Conservation (phyloP, 371 early-diverging fungal genomes). For the Astathelohania contejeani region DNA sequence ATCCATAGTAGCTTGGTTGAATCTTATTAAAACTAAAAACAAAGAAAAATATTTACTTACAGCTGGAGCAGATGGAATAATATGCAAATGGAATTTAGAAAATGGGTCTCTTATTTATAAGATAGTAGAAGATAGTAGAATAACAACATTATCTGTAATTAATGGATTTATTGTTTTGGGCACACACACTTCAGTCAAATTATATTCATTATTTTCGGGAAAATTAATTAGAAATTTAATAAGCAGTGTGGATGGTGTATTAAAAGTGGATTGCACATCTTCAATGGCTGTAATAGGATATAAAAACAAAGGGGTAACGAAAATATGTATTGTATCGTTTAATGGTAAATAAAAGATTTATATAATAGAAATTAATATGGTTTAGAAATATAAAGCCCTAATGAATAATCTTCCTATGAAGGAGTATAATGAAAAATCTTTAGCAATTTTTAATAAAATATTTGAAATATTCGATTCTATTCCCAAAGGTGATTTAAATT, state of each 20-base stretch:
- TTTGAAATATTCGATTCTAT: too few relatives aligned
- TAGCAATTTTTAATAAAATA: too few relatives aligned
- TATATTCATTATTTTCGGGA: slow-evolving; percentile 34
- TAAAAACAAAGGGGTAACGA: too few relatives aligned
- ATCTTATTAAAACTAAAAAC: slow-evolving; percentile 13
- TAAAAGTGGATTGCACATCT: too few relatives aligned
- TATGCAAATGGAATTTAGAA: slow-evolving; percentile 39
- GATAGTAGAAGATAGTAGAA: slow-evolving; percentile 19
- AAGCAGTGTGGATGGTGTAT: too few relatives aligned
- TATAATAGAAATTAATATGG: too few relatives aligned
- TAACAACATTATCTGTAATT: slow-evolving; percentile 25
- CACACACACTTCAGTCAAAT: slow-evolving; percentile 18
- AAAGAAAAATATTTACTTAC: slow-evolving; percentile 34
- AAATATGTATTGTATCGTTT: too few relatives aligned
- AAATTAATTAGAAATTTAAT: slow-evolving; percentile 30
- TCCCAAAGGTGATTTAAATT: slow-evolving; percentile 6
- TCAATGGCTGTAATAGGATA: too few relatives aligned
- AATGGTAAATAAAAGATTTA: too few relatives aligned
- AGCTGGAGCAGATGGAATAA: slow-evolving; percentile 35
- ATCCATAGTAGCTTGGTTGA: slow-evolving; percentile 26
- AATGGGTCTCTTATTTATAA: slow-evolving; percentile 14
- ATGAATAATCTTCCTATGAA: too few relatives aligned
- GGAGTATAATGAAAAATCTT: too few relatives aligned
- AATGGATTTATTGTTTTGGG: slow-evolving; percentile 42
- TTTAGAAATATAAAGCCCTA: too few relatives aligned